These are phyloP conservation scores for Lobosporangium transversale DNA, from an alignment of 192 early-diverging fungal species.

Conservation along the genomic window DNA sequence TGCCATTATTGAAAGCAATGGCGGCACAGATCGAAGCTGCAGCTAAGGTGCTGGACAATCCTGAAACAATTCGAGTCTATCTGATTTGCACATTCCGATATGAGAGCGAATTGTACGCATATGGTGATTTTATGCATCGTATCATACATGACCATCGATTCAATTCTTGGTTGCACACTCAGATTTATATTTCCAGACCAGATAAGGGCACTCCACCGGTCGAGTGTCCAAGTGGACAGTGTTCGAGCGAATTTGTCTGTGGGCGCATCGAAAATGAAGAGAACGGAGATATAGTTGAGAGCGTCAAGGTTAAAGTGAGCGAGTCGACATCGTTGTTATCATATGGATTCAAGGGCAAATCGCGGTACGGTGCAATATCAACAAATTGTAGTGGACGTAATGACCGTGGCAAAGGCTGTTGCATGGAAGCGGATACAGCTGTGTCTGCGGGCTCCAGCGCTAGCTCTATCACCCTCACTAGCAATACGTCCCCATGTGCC, in stretches of 20 bases:
- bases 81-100: slow-evolving; percentile 47
- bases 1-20: slow-evolving; percentile 34
- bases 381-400: not conserved
- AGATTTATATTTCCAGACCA: slow-evolving; percentile 36
- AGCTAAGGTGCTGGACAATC: not conserved
- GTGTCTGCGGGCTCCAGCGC: slow-evolving; percentile 1
- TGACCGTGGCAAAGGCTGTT: slow-evolving; percentile 8
- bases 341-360: not conserved
- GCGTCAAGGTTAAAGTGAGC: too few species aligned
- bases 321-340: slow-evolving; percentile 22
- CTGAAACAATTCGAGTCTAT: slow-evolving; percentile 14
- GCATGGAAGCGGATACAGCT: slow-evolving; percentile 6
- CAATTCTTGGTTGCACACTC: slow-evolving; percentile 27
- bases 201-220: slow-evolving; percentile 17
- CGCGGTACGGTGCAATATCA: slow-evolving; percentile 5
- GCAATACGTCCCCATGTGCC: not conserved
- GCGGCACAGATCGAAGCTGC: slow-evolving; percentile 39
- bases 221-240: slow-evolving; percentile 30
- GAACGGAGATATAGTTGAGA: too few species aligned
- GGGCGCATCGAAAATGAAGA: slow-evolving; percentile 3
- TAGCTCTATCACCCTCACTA: slow-evolving; percentile 8
- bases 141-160: slow-evolving; percentile 38
- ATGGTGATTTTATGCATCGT: slow-evolving; percentile 45
- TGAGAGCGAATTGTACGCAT: slow-evolving; percentile 42
- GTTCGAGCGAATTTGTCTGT: slow-evolving; percentile 38